Conservation (phyloP, 768 basidiomycete species). For the Ramaria sp. region DNA sequence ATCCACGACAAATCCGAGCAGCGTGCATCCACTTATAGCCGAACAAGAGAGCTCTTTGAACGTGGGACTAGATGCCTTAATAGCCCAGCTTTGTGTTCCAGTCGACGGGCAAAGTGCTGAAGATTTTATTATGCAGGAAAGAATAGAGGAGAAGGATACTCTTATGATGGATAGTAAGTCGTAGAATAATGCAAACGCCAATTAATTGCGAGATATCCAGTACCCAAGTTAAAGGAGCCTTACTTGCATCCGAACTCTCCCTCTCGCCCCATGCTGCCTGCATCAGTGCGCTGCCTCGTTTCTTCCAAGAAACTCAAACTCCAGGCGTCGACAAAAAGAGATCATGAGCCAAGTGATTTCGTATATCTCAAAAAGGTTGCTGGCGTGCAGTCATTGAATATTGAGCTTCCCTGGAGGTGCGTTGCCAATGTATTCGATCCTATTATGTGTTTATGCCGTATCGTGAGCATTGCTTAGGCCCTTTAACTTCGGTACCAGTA, state of each 20-base stretch:
- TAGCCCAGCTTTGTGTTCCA: constrained; percentile 20
- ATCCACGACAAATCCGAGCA: constrained; percentile 6
- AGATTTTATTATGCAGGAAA: constrained; percentile 43
- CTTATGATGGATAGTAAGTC: constrained; percentile 49
- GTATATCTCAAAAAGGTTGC: constrained; percentile 43
- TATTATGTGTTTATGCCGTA: constrained; percentile 10
- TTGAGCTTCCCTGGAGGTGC: constrained; percentile 62
- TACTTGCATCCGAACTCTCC: constrained; percentile 29
- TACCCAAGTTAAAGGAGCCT: constrained; percentile 46
- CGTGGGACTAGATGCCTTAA: background rate
- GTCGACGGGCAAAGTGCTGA: constrained; percentile 18
- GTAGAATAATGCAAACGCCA: background rate
- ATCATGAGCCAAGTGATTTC: constrained; percentile 2
- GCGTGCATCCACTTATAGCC: constrained; percentile 12
- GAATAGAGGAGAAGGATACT: constrained; percentile 38
- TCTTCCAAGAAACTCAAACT: background rate
- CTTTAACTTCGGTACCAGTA: constrained; percentile 33
- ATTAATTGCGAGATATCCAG: constrained; percentile 23
- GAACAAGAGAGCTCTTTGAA: constrained; percentile 18
- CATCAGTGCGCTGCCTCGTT: background rate
- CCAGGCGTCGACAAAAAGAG: background rate
- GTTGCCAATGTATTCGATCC: background rate
- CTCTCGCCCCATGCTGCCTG: constrained; percentile 15
- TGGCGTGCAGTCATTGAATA: constrained; percentile 45
- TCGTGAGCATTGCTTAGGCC: constrained; percentile 22